phyloP scores from a whole-genome alignment of 495 filamentous ascomycete species.

The Hypoxylon rickii region DNA sequence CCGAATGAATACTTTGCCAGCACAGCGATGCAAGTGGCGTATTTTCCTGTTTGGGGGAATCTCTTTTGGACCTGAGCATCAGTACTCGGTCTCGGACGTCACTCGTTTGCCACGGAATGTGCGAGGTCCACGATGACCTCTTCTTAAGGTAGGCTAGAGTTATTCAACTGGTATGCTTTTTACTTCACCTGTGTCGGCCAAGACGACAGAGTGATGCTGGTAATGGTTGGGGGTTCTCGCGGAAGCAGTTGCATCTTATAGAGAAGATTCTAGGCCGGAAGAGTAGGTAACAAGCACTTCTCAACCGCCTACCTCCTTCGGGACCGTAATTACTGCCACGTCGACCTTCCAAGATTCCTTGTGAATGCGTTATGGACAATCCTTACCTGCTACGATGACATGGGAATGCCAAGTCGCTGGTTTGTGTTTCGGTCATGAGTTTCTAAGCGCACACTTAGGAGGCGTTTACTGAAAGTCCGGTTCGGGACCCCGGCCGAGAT shows the following conservation, averaged over 20 bases:
- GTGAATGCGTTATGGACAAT: slow-evolving; percentile 26
- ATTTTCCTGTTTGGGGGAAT: slow-evolving; percentile 27
- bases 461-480: too few species aligned
- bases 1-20: slow-evolving; percentile 10
- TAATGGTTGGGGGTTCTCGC: slow-evolving; percentile 24
- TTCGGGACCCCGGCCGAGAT: too few species aligned
- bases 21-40: slow-evolving; percentile 6
- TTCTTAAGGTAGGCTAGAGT: slow-evolving; percentile 30
- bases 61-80: slow-evolving; percentile 20
- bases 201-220: slow-evolving; percentile 18
- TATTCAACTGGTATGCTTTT: slow-evolving; percentile 26
- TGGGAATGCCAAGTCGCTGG: slow-evolving; percentile 4
- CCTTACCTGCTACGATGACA: slow-evolving; percentile 5
- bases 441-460: slow-evolving; percentile 9
- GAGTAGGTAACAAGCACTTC: slow-evolving; percentile 33
- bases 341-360: slow-evolving; percentile 14
- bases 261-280: slow-evolving; percentile 33
- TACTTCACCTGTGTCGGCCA: slow-evolving; percentile 9
- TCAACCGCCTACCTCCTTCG: slow-evolving; percentile 25
- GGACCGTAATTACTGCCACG: slow-evolving; percentile 19
- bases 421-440: slow-evolving; percentile 10
- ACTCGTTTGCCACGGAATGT: slow-evolving; percentile 29
- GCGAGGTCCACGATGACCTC: slow-evolving; percentile 15
- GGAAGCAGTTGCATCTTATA: slow-evolving; percentile 32
- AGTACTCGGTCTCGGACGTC: slow-evolving; percentile 21